A percentile compares a stretch with the other conserved stretches of the same genome.
phyloP scores from a whole-genome alignment of 345 rosid genomes.

The Eucalyptus leucophloia region DNA sequence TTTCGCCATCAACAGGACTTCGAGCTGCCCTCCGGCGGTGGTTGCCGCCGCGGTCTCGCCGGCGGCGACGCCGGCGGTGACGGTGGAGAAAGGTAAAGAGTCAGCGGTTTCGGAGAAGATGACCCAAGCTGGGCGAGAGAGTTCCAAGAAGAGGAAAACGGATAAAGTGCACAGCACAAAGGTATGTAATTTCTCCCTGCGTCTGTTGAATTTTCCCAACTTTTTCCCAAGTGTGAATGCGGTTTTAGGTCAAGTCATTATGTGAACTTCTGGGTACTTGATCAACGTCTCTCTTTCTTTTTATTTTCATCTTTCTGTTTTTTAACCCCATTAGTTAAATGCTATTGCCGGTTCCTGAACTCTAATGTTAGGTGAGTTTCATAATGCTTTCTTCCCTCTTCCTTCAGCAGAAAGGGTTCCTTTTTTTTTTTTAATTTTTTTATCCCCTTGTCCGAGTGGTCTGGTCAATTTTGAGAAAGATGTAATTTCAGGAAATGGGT shows the following conservation, averaged over 20 bases:
- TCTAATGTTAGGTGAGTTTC: neutral
- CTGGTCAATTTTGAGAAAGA: neutral
- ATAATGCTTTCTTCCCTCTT: neutral
- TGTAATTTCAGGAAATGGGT: neutral
- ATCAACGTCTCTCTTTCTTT: neutral
- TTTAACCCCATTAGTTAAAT: neutral
- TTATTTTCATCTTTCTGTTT: neutral
- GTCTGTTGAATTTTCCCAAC: neutral
- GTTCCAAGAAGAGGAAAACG: conserved; percentile 57
- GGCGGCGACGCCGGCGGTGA: conserved; percentile 1
- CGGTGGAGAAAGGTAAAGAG: conserved; percentile 7
- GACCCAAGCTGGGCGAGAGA: conserved; percentile 20
- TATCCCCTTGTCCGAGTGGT: neutral
- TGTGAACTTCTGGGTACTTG: neutral
- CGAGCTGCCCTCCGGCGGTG: conserved; percentile 29
- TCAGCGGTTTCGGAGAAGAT: conserved; percentile 2
- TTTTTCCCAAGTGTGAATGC: neutral
- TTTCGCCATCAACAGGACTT: conserved; percentile 18
- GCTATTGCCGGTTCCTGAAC: neutral
- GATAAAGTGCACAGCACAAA: conserved; percentile 18
- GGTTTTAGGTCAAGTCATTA: neutral
- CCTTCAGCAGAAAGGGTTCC: neutral
- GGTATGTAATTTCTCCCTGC: neutral
- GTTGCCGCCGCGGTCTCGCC: neutral
- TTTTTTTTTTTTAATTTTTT: neutral